Conservation (phyloP, 2,329 filamentous ascomycete species). For the Ilyonectria mors-panacis region DNA sequence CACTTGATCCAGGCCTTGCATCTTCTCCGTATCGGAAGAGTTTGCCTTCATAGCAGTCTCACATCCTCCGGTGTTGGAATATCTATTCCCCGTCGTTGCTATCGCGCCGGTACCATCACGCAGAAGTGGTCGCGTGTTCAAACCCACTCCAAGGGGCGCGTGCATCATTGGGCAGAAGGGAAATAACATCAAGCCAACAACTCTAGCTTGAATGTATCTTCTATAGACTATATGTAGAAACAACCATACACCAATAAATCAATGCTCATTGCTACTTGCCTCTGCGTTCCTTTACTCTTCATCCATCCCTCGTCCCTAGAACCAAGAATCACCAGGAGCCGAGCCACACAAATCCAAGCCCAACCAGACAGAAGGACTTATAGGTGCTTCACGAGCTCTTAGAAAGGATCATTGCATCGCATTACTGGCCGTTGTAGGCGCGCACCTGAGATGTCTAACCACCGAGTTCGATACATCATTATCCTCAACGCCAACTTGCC, state of each 20-base stretch:
- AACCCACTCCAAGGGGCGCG: too few relatives aligned
- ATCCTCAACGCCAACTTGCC: slow-evolving; percentile 55
- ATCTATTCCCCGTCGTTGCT: too few relatives aligned
- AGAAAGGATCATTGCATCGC: slow-evolving; percentile 28
- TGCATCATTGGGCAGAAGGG: too few relatives aligned
- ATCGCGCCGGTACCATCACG: too few relatives aligned
- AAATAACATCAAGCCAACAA: too few relatives aligned
- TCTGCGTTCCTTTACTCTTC: background rate
- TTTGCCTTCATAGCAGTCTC: too few relatives aligned
- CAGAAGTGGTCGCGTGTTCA: too few relatives aligned
- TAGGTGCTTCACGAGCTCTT: slow-evolving; percentile 2
- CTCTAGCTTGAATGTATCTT: too few relatives aligned
- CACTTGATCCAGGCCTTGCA: too few relatives aligned
- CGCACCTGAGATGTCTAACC: slow-evolving; percentile 46
- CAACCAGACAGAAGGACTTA: slow-evolving; percentile 3
- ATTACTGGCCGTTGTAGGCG: slow-evolving; percentile 33
- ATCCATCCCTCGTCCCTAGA: background rate
- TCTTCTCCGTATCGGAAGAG: too few relatives aligned
- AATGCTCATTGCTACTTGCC: slow-evolving; percentile 20
- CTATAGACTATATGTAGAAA: too few relatives aligned
- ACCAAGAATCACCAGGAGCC: slow-evolving; percentile 8
- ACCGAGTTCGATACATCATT: slow-evolving; percentile 53
- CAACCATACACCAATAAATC: slow-evolving; percentile 10
- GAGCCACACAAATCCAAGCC: background rate
- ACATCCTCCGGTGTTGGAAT: too few relatives aligned